A percentile compares a stretch with the other conserved stretches of the same genome.
phyloP scores from a whole-genome alignment of 345 rosid genomes.

The Rhizophora apiculata region DNA sequence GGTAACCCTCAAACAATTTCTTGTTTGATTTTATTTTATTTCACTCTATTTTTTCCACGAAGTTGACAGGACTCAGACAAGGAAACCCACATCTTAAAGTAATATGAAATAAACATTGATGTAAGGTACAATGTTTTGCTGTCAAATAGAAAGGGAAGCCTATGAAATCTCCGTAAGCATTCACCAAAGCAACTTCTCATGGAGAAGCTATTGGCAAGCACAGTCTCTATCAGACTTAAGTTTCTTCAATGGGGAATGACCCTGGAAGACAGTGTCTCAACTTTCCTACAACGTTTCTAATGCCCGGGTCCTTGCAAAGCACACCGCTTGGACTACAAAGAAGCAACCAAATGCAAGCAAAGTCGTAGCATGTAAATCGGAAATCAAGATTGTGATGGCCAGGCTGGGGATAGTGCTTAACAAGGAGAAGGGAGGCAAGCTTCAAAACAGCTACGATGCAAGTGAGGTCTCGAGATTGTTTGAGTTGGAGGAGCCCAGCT shows the following conservation, averaged over 20 bases:
- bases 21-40: no score
- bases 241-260: not conserved
- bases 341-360: not conserved
- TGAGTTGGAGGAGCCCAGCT: slow-evolving; percentile 29
- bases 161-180: no score
- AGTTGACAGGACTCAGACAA: no score
- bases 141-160: no score
- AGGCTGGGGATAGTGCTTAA: slow-evolving; percentile 13
- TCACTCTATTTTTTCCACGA: no score
- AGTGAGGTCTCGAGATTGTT: slow-evolving; percentile 17
- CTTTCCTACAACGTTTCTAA: not conserved
- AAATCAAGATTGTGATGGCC: slow-evolving; percentile 21
- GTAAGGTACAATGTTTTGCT: no score
- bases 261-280: not conserved
- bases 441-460: not conserved
- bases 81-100: no score
- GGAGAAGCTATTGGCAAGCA: no score
- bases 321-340: no score
- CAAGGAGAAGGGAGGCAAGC: not conserved
- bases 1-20: no score
- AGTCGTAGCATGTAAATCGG: not conserved
- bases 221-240: not conserved
- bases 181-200: no score
- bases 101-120: no score
- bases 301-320: not conserved